Evolutionary conservation across 139 green algal genomes (phyloP), one percentile per base, ranked within the genome.

Genomic region (Chlorella sorokiniana): DNA sequence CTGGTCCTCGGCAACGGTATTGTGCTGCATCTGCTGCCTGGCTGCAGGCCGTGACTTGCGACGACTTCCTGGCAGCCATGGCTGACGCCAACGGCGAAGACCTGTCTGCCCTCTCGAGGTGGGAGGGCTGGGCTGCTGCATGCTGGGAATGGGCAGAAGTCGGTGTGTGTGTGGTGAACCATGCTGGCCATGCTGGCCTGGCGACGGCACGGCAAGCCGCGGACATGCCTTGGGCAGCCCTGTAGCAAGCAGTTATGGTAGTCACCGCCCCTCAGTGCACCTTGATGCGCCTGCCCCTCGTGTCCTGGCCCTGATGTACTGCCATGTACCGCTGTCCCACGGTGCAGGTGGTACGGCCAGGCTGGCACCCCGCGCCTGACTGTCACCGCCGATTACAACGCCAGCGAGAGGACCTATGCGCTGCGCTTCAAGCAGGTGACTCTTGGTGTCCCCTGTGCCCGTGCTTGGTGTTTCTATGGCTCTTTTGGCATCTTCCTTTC

Each of bases 11-110:
- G n/a, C n/a, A n/a, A n/a, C n/a, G n/a, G 33, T 14, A 44, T 45
- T 11, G 10, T 33, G 4, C 3, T 23, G 22, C 35, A 11, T 45
- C 25, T 35, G 1, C 0, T 52, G 3, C 1, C 31, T 20, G 6
- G 11, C 23, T 68, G 35, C 73, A 79, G 67, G 97, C 97, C 0
- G 97, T 99, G 20, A 99, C 97, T 0, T 99, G 95, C 79, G 97
- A 99, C 76, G 97, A 99, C 88, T 99, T 99, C 86, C 83, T 95
- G 44, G 89, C 90, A 0, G 97, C 97, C 51, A 99, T 99, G 97
- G 90, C 91, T 1, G 96, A 99, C 80, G 97, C 97, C 59, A 99
- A 98, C 84, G 84, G 85, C 38, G 89, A 87, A 48, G 93, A 98
- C 79, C 91, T 99, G 29, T 87, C 75, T 22, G 59, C 82, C 25